These are phyloP conservation scores for Nakazawaea holstii DNA, from an alignment of 805 yeast genomes.

Conservation along the genomic window DNA sequence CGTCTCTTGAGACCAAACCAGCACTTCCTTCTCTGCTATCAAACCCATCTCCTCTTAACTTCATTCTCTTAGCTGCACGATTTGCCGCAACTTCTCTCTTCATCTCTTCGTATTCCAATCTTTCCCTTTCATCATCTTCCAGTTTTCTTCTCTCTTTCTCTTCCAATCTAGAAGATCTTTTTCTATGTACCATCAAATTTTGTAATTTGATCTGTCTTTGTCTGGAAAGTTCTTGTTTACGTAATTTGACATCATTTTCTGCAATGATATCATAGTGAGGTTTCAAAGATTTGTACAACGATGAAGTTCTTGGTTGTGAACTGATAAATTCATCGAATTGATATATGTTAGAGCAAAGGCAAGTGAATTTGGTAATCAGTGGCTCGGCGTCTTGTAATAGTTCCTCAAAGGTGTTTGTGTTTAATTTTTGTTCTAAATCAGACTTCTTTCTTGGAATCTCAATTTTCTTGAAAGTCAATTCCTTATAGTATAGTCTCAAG, in stretches of 20 bases:
- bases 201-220: slow-evolving; percentile 62
- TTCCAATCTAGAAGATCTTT: slow-evolving; percentile 69
- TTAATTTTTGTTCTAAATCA: slow-evolving; percentile 20
- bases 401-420: slow-evolving; percentile 14
- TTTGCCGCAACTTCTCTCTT: slow-evolving; percentile 39
- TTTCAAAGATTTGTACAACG: slow-evolving; percentile 26
- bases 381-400: slow-evolving; percentile 28
- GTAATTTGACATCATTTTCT: slow-evolving; percentile 43
- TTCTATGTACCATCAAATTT: slow-evolving; percentile 59
- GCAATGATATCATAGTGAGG: slow-evolving; percentile 29
- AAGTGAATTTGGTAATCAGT: slow-evolving; percentile 27
- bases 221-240: slow-evolving; percentile 48
- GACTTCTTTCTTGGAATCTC: slow-evolving; percentile 29
- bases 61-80: slow-evolving; percentile 35
- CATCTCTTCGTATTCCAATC: slow-evolving; percentile 39
- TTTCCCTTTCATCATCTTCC: slow-evolving; percentile 48
- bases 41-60: slow-evolving; percentile 26
- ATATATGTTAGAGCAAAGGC: slow-evolving; percentile 38
- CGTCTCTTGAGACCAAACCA: slow-evolving; percentile 31
- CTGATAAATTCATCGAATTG: slow-evolving; percentile 31
- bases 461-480: slow-evolving; percentile 24
- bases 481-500: slow-evolving; percentile 43
- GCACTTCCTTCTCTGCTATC: slow-evolving; percentile 23
- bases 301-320: slow-evolving; percentile 3
- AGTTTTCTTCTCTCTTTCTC: slow-evolving; percentile 47